phyloP scores from a whole-genome alignment of 2,329 filamentous ascomycete species.

The Rhynchosporium graminicola region DNA sequence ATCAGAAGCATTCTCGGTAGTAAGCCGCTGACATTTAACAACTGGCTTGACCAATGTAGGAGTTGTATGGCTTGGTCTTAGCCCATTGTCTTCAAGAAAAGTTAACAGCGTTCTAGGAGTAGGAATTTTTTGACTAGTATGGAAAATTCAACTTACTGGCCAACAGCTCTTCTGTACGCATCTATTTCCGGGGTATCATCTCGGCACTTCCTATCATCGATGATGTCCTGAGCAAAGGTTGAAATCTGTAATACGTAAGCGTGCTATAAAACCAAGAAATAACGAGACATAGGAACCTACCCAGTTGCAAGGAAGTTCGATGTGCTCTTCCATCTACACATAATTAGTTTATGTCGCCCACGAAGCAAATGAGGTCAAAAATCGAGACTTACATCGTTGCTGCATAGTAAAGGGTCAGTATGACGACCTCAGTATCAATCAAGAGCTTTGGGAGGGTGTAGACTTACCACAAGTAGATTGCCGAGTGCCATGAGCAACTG shows the following conservation, averaged over 20 bases:
- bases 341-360: not conserved
- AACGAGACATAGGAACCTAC: not conserved
- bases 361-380: not conserved
- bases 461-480: conserved; percentile 5
- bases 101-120: not conserved
- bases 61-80: not conserved
- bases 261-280: not conserved
- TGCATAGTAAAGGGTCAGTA: not conserved
- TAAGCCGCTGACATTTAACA: not conserved
- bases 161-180: not conserved
- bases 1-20: not conserved
- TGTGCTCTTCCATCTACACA: not conserved
- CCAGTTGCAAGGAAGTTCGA: conserved; percentile 3
- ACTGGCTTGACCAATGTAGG: not conserved
- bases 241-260: not conserved
- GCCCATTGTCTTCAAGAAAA: not conserved
- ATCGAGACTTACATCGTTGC: conserved; percentile 2
- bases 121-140: not conserved
- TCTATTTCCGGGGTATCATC: not conserved
- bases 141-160: not conserved
- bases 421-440: no score
- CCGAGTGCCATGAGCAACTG: conserved; percentile 8
- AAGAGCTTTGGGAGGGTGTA: no score
- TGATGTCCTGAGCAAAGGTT: conserved; percentile 1
- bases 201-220: not conserved